Conservation (phyloP, 257 asterid genomes). For the Lycium barbarum region DNA sequence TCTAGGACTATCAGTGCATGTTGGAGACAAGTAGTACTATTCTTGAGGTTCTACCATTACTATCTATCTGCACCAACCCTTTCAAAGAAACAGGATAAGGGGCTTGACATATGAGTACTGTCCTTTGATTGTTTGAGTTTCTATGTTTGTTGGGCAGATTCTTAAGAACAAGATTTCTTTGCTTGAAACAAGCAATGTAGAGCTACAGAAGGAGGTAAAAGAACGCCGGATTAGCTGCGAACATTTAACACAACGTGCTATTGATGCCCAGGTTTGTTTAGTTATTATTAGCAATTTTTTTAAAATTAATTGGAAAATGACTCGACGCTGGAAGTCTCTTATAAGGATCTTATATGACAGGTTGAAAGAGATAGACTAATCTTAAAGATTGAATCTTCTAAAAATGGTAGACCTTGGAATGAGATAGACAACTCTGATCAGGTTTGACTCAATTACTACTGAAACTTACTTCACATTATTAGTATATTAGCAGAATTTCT, state of each 20-base stretch:
- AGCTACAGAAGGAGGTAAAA: slow-evolving; percentile 70
- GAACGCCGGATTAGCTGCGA: slow-evolving; percentile 64
- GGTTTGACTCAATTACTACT: slow-evolving; percentile 51
- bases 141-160: slow-evolving; percentile 49
- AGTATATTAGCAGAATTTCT: slow-evolving; percentile 15
- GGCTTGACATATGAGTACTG: neutral
- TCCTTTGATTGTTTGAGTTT: neutral
- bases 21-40: neutral
- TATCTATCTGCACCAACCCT: neutral
- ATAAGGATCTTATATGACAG: slow-evolving; percentile 43
- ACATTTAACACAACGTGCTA: slow-evolving; percentile 67
- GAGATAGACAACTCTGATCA: slow-evolving; percentile 60
- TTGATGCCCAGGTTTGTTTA: slow-evolving; percentile 87
- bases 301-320: neutral
- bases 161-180: slow-evolving; percentile 88
- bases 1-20: neutral
- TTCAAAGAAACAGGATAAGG: slow-evolving; percentile 1
- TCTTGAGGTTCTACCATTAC: neutral
- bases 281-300: neutral
- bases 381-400: slow-evolving; percentile 70
- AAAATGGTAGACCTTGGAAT: slow-evolving; percentile 65
- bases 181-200: slow-evolving; percentile 86
- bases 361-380: slow-evolving; percentile 84
- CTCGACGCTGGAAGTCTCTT: neutral
- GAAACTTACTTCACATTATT: slow-evolving; percentile 26